A percentile compares a stretch with the other conserved stretches of the same genome.
These are phyloP conservation scores for Penicillium hordei DNA, from an alignment of 2,329 filamentous ascomycete genomes.

Conservation along the genomic window DNA sequence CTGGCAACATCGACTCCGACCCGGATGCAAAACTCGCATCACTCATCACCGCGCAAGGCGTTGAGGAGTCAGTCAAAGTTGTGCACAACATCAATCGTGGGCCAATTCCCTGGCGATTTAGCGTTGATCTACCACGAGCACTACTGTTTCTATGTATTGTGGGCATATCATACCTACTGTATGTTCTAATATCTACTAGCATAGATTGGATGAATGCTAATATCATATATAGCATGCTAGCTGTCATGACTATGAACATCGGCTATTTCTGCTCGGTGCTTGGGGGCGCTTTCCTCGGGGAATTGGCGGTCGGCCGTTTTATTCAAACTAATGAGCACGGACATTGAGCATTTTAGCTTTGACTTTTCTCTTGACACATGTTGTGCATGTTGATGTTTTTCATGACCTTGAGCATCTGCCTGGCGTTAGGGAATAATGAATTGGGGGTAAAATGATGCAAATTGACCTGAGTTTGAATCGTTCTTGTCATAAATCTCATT, in stretches of 20 bases:
- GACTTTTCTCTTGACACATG: not conserved
- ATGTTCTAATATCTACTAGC: constrained; percentile 44
- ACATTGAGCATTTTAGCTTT: constrained; percentile 18
- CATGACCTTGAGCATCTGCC: not conserved
- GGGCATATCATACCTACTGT: constrained; percentile 85
- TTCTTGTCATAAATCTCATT: not conserved
- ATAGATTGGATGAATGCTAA: constrained; percentile 3
- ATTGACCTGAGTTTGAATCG: not conserved
- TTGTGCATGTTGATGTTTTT: not conserved
- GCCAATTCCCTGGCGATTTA: constrained; percentile 74
- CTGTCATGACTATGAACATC: constrained; percentile 85
- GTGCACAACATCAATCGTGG: constrained; percentile 58
- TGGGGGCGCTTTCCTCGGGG: constrained; percentile 78
- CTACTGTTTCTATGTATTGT: constrained; percentile 67
- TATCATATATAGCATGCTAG: constrained; percentile 69
- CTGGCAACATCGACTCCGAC: constrained; percentile 60
- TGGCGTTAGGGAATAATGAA: not conserved
- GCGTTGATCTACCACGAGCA: constrained; percentile 73
- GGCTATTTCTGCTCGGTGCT: constrained; percentile 83
- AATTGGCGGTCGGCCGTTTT: constrained; percentile 75
- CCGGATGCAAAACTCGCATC: constrained; percentile 64
- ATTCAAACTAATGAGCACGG: constrained; percentile 40
- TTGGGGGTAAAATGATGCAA: not conserved
- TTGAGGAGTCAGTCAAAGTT: constrained; percentile 77
- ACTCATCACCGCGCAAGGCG: constrained; percentile 69